phyloP scores from a whole-genome alignment of 2,329 filamentous ascomycete species.

The Fusarium caatingaense region DNA sequence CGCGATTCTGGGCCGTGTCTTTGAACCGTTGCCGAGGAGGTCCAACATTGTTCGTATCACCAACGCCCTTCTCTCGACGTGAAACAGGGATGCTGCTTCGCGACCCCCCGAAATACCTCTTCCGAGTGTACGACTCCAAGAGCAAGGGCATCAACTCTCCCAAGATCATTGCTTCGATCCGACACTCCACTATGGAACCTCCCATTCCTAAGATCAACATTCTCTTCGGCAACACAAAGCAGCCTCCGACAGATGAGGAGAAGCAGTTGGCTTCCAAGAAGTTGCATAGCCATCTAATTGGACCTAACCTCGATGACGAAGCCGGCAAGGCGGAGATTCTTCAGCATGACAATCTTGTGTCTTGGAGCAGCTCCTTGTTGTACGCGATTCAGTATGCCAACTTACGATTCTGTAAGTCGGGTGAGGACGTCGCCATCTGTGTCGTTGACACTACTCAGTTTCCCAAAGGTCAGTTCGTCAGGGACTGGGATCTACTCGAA shows the following conservation, averaged over 20 bases:
- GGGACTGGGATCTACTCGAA: background rate
- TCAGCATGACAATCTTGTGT: background rate
- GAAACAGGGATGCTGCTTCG: too few species aligned
- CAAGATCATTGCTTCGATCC: too few species aligned
- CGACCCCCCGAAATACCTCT: too few species aligned
- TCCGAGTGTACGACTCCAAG: too few species aligned
- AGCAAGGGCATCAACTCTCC: too few species aligned
- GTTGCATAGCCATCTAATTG: background rate
- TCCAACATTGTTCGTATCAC: background rate
- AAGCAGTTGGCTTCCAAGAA: accelerated
- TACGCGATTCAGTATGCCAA: background rate
- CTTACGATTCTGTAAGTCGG: background rate
- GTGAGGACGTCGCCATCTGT: background rate
- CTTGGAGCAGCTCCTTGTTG: background rate
- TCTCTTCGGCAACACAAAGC: background rate
- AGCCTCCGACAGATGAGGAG: accelerated
- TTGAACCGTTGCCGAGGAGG: background rate
- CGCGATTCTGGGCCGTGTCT: background rate
- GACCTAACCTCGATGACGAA: too few species aligned
- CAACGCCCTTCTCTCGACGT: accelerated
- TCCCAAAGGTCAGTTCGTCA: background rate
- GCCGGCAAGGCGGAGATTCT: accelerated
- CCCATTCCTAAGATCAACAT: too few species aligned
- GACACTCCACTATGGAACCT: too few species aligned
- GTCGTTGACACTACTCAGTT: background rate